These are phyloP conservation scores for Plenodomus tracheiphilus DNA, from an alignment of 2,329 filamentous ascomycete species.

Conservation along the genomic window DNA sequence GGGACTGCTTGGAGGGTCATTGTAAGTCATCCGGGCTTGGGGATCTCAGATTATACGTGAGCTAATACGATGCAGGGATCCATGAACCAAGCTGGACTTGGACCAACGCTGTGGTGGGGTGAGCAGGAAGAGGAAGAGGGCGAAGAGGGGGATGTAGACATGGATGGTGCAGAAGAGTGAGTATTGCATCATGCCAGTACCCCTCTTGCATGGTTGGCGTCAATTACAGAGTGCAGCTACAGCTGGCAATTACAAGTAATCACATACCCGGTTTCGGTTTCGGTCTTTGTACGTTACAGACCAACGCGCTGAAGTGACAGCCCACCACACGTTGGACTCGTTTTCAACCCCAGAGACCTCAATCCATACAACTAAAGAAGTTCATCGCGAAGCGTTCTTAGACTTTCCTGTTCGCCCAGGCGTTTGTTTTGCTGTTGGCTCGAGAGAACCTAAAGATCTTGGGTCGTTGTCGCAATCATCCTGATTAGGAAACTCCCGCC, in stretches of 20 bases:
- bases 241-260: not conserved
- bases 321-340: too few species aligned
- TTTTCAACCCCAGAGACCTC: too few species aligned
- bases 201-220: not conserved
- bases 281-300: not conserved
- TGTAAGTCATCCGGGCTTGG: constrained; percentile 26
- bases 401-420: too few species aligned
- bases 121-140: constrained; percentile 33
- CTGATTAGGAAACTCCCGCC: constrained; percentile 12
- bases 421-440: not conserved
- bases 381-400: too few species aligned
- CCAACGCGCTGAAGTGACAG: too few species aligned
- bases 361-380: too few species aligned
- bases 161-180: constrained; percentile 30
- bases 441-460: not conserved
- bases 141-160: constrained; percentile 32
- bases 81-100: constrained; percentile 54
- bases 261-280: not conserved
- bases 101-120: constrained; percentile 54
- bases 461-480: not conserved
- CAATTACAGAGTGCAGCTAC: constrained; percentile 10
- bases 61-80: constrained; percentile 42
- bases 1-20: constrained; percentile 72
- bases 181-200: not conserved
- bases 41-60: not conserved